Base-by-base conservation (phyloP, 1,284 basidiomycete species). In the Wolfiporia cocos region DNA sequence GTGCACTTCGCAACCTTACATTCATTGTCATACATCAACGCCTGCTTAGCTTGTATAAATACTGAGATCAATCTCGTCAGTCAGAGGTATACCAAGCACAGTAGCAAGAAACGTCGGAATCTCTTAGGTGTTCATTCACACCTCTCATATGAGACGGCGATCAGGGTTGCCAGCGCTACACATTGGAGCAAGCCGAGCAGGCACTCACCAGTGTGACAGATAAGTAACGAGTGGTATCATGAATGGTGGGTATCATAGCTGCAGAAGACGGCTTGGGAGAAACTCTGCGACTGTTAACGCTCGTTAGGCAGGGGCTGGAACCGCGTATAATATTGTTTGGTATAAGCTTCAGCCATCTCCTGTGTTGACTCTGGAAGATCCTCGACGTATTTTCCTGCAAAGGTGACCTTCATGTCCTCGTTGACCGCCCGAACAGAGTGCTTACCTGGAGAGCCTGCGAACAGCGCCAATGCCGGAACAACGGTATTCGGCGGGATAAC, bases 401-500 rank as follows among this genome's bases (percentile, higher is more conserved):
- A 28, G 20, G 43, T 34, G 34, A 22, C 14, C 3, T n/a, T 21
- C 21, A 23, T 32, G 39, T 20, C 12, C 14, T 42, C 15, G 20
- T 36, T 23, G 34, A 17, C 29, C 30, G 42, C 24, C 31, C 22
- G 24, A n/a, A 29, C 17, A 10, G 10, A 30, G 15, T 17, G 52
- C 64, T 45, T 48, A 87, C 92, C 92, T 55, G 96, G 95, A 41
- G 90, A 91, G 9, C 96, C 96, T 11, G 78, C 69, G 66, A 94
- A 98, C 4, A 88, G 68, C 0, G 92, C 80, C 50, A 96, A 69
- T 3, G 89, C 88, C 1, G 94, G 92, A 10, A 99, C 81, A 37
- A 98, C 90, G 0, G 93, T 93, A 46, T 92, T 92, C 11, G 94
- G 87, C 2, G 94, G 88, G 4, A 99, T 69, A 15, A 99, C 81